Evolutionary conservation across 2,329 filamentous ascomycete genomes (phyloP).

Genomic region (Aureobasidium sp.): DNA sequence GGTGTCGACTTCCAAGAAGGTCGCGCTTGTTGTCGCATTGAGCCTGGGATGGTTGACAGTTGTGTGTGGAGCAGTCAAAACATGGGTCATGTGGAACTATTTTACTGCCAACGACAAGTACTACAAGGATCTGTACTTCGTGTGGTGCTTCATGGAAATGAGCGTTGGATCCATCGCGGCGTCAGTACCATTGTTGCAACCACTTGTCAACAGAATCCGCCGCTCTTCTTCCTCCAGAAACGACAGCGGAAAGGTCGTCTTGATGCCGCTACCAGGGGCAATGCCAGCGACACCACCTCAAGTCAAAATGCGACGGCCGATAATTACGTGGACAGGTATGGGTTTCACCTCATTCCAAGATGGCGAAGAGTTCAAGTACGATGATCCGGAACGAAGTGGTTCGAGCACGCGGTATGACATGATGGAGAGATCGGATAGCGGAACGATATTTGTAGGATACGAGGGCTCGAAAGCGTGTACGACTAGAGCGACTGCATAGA

Average conservation of each 20-base stretch:
- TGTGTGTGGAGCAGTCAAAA: neutral
- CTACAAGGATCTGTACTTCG: neutral
- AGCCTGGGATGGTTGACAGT: neutral
- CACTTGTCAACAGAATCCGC: neutral
- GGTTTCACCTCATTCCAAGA: neutral
- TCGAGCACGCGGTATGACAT: neutral
- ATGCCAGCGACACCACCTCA: neutral
- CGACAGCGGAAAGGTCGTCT: neutral
- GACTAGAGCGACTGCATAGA: neutral
- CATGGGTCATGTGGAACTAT: neutral
- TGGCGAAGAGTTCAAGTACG: neutral
- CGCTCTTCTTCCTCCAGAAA: neutral
- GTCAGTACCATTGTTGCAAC: neutral
- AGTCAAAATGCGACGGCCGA: neutral
- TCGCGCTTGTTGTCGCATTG: neutral
- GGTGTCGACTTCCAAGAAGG: neutral
- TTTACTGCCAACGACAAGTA: neutral
- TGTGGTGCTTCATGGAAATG: neutral
- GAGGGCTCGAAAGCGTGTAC: neutral
- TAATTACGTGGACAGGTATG: constrained; percentile 8
- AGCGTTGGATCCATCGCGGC: neutral
- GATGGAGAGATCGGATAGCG: neutral
- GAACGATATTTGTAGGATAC: constrained; percentile 5
- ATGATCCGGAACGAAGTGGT: neutral
- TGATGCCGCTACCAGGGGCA: neutral